These are phyloP conservation scores for Solanum pennellii DNA, from an alignment of 257 asterid genomes.

Conservation along the genomic window DNA sequence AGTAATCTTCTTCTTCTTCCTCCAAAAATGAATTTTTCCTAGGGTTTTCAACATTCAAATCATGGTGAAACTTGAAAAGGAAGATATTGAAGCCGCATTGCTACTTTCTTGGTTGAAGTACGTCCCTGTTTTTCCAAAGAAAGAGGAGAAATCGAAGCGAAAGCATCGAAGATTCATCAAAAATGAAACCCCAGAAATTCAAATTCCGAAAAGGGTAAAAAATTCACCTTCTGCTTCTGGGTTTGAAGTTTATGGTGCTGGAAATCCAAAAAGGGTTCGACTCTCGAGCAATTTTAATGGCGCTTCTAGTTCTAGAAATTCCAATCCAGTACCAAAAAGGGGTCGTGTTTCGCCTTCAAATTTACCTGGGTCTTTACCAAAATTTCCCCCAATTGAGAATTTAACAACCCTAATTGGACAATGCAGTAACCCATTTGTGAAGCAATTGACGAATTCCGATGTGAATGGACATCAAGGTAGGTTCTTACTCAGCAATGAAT, in stretches of 20 bases:
- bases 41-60: not conserved
- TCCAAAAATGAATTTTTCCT: not conserved
- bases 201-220: not conserved
- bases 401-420: not conserved
- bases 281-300: not conserved
- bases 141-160: not conserved
- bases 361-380: not conserved
- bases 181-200: not conserved
- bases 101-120: not conserved
- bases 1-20: not conserved
- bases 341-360: not conserved
- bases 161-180: not conserved
- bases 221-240: not conserved
- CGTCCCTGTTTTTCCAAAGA: not conserved
- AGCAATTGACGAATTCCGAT: slow-evolving; percentile 1
- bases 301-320: not conserved
- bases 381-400: not conserved
- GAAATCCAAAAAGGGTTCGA: not conserved
- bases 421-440: slow-evolving; percentile 4
- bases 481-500: not conserved
- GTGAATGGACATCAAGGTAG: not conserved
- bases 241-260: not conserved
- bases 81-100: not conserved
- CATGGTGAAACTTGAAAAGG: not conserved
- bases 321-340: not conserved